A percentile compares a stretch with the other conserved stretches of the same genome.
phyloP scores from a whole-genome alignment of 1,139 yeast species.

The Tardiomyces digboiensis region DNA sequence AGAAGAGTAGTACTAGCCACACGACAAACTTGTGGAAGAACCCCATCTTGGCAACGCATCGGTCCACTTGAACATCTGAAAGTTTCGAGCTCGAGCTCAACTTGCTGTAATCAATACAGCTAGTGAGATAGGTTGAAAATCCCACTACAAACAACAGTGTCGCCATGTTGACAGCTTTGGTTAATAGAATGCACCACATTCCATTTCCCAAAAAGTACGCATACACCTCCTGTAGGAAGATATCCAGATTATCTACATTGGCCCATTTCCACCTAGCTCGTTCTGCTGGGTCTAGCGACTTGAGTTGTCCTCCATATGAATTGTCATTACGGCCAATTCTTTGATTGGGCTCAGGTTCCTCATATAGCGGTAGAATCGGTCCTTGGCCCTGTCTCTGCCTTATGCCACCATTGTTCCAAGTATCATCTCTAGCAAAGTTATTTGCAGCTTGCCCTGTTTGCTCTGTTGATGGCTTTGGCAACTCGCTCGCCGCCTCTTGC shows the following conservation, averaged over 20 bases:
- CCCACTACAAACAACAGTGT: conserved; percentile 71
- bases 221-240: conserved; percentile 75
- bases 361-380: background rate
- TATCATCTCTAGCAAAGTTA: too few relatives aligned
- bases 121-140: conserved; percentile 69
- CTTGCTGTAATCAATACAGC: conserved; percentile 67
- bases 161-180: conserved; percentile 53
- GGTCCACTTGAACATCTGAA: conserved; percentile 44
- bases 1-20: conserved; percentile 48
- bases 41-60: conserved; percentile 49
- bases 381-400: background rate
- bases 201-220: conserved; percentile 84
- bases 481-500: background rate
- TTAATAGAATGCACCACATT: conserved; percentile 58
- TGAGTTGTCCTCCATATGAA: background rate
- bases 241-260: conserved; percentile 83
- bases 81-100: conserved; percentile 31
- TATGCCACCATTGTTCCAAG: background rate
- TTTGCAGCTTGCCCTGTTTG: too few relatives aligned
- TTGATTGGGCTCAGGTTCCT: background rate
- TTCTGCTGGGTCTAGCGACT: conserved; percentile 44
- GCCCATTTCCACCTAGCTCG: conserved; percentile 95
- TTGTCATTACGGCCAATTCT: background rate
- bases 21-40: conserved; percentile 43
- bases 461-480: background rate